phyloP scores from a whole-genome alignment of 192 early-diverging fungal species.

The Umbelopsis vinacea region DNA sequence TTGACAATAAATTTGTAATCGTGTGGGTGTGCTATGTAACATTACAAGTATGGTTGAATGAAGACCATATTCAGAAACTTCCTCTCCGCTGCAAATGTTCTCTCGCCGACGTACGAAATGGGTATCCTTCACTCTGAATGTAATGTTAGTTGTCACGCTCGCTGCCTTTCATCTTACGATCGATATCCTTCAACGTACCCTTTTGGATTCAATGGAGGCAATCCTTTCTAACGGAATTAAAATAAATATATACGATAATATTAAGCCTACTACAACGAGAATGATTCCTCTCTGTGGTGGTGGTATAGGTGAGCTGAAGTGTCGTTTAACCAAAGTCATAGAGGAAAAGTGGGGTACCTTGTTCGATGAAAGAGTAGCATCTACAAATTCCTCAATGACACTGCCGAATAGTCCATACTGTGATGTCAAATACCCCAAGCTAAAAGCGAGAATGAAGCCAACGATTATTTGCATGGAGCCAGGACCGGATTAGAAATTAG shows the following conservation, averaged over 20 bases:
- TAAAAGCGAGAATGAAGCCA: slow-evolving; percentile 11
- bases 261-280: slow-evolving; percentile 2
- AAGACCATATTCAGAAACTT: not conserved
- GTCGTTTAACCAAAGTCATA: not conserved
- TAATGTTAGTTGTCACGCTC: not conserved
- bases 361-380: not conserved
- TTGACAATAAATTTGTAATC: not conserved
- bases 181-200: not conserved
- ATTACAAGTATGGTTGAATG: not conserved
- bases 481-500: not conserved
- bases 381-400: slow-evolving; percentile 11
- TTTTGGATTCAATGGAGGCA: slow-evolving; percentile 5
- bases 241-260: slow-evolving; percentile 18
- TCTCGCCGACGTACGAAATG: slow-evolving; percentile 19
- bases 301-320: not conserved
- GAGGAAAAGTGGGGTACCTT: not conserved
- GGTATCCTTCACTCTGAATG: slow-evolving; percentile 15
- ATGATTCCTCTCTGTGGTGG: not conserved
- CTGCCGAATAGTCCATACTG: slow-evolving; percentile 5
- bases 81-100: slow-evolving; percentile 24
- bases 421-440: slow-evolving; percentile 22
- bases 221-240: slow-evolving; percentile 19
- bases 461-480: slow-evolving; percentile 24
- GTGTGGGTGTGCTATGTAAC: not conserved
- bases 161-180: too few species aligned